Evolutionary conservation across 345 rosid species (phyloP).

Genomic region (Eucalyptus pauciflora): DNA sequence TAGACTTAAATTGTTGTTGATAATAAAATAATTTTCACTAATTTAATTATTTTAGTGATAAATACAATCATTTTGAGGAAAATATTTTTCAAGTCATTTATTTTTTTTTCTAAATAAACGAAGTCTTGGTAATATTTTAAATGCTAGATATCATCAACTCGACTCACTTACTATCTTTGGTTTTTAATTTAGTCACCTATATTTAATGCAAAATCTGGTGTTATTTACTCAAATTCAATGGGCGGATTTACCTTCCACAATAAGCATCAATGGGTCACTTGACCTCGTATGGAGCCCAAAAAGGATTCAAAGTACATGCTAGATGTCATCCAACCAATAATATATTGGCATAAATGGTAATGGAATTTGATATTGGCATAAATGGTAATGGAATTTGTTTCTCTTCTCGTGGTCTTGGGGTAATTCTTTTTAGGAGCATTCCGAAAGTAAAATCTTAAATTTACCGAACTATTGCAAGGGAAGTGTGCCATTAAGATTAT

Average conservation of each 20-base stretch:
- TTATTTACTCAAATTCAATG: not conserved
- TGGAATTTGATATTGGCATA: not conserved
- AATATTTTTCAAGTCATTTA: not conserved
- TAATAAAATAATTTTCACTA: not conserved
- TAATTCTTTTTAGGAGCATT: not conserved
- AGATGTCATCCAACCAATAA: not conserved
- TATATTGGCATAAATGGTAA: not conserved
- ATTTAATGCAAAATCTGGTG: not conserved
- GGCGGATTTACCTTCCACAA: not conserved
- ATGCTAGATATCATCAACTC: not conserved
- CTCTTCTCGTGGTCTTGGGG: not conserved
- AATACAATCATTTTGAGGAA: fast-evolving
- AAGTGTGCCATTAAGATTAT: not conserved
- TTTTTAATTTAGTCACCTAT: not conserved
- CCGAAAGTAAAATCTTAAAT: not conserved
- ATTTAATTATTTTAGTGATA: not conserved
- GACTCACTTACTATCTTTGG: not conserved
- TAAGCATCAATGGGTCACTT: not conserved
- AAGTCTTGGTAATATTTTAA: not conserved
- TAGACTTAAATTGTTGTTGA: not conserved
- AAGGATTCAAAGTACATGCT: not conserved
- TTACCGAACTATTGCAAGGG: not conserved
- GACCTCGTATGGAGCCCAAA: not conserved
- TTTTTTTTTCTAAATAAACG: not conserved
- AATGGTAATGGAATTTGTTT: not conserved